Conservation (phyloP, 1,284 basidiomycete species). For the Phaffia rhodozyma region DNA sequence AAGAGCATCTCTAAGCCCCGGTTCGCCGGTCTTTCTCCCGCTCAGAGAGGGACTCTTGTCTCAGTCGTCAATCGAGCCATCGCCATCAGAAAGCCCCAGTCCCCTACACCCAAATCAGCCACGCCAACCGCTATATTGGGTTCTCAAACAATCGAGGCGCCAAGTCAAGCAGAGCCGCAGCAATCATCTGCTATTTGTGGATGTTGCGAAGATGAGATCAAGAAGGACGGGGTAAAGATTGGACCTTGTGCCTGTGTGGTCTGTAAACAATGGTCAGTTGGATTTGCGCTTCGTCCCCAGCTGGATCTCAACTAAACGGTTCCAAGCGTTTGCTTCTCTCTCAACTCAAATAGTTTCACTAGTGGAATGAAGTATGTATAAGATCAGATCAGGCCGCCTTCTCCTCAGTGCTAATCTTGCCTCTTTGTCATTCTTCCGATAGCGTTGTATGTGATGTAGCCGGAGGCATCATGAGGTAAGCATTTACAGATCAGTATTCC, state of each 20-base stretch:
- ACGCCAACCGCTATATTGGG: background rate
- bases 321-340: background rate
- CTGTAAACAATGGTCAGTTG: constrained; percentile 10
- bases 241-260: constrained; percentile 7
- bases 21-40: constrained; percentile 1
- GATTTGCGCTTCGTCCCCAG: background rate
- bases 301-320: background rate
- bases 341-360: constrained; percentile 8
- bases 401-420: background rate
- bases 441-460: constrained; percentile 17
- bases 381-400: too few species aligned
- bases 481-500: background rate
- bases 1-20: background rate
- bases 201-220: constrained; percentile 3
- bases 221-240: constrained; percentile 5
- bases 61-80: background rate
- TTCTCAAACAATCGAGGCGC: background rate
- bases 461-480: constrained; percentile 13
- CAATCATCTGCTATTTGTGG: background rate
- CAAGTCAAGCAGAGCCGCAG: background rate
- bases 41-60: background rate
- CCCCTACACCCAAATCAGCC: background rate
- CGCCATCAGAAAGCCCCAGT: background rate
- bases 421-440: background rate
- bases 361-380: constrained; percentile 13